Percentiles rank a stretch among this genome's conserved stretches.
Conservation (phyloP, 768 basidiomycete species). For the Trametes cubensis region DNA sequence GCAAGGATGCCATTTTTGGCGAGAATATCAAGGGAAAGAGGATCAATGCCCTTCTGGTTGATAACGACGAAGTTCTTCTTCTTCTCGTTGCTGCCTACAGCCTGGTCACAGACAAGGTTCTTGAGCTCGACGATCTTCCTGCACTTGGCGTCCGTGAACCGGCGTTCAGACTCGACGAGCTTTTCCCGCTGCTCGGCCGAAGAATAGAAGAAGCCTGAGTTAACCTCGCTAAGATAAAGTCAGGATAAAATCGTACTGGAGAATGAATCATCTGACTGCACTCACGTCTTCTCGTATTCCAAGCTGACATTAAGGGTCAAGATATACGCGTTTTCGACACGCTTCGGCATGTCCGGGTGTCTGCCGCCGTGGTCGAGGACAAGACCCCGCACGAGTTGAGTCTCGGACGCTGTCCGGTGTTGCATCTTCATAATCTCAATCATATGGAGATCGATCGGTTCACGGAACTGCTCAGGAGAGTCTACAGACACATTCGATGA, state of each 20-base stretch:
- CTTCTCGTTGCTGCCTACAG: slow-evolving; percentile 79
- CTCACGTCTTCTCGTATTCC: slow-evolving; percentile 99
- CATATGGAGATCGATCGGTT: slow-evolving; percentile 99
- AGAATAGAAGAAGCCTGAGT: slow-evolving; percentile 99
- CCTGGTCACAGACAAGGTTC: slow-evolving; percentile 93
- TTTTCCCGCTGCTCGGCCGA: slow-evolving; percentile 98
- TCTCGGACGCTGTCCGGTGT: slow-evolving; percentile 96
- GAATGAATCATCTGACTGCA: slow-evolving; percentile 27
- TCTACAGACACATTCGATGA: slow-evolving; percentile 42
- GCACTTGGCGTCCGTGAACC: slow-evolving; percentile 91
- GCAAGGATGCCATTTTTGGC: slow-evolving; percentile 97
- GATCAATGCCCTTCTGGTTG: slow-evolving; percentile 99
- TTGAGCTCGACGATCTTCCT: slow-evolving; percentile 97
- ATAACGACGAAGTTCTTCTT: slow-evolving; percentile 89
- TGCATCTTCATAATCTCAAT: slow-evolving; percentile 99
- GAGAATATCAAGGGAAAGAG: slow-evolving; percentile 91
- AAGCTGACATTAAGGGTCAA: slow-evolving; percentile 95
- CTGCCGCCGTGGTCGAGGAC: slow-evolving; percentile 97
- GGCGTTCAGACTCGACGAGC: slow-evolving; percentile 95
- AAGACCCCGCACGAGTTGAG: slow-evolving; percentile 91
- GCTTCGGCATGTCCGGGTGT: slow-evolving; percentile 99
- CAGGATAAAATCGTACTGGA: slow-evolving; percentile 20
- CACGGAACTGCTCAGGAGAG: slow-evolving; percentile 67
- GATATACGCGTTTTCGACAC: slow-evolving; percentile 94
- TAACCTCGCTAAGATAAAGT: slow-evolving; percentile 78